Conservation (phyloP, 2,329 filamentous ascomycete species). For the Pseudogymnoascus sp. region DNA sequence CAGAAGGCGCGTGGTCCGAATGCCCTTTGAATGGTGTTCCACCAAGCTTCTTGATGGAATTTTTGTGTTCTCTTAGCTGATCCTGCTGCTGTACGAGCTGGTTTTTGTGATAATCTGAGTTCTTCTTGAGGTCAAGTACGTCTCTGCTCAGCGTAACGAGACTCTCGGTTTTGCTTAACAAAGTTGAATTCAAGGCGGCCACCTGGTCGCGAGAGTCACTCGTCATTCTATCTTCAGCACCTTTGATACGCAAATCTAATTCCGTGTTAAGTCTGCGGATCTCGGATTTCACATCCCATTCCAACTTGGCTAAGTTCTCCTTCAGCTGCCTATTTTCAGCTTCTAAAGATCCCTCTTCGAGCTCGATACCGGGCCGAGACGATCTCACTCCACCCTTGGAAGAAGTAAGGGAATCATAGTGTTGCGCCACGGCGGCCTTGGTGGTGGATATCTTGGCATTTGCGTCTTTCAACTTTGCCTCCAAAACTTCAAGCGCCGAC, state of each 20-base stretch:
- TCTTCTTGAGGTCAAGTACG: background rate
- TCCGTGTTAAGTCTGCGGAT: background rate
- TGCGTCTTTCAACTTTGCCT: background rate
- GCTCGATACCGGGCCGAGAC: background rate
- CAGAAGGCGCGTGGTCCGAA: background rate
- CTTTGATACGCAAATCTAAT: background rate
- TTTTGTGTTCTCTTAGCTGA: background rate
- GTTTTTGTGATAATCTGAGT: background rate
- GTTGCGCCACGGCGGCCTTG: background rate
- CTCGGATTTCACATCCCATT: background rate
- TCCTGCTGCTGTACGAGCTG: background rate
- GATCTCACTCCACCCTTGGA: background rate
- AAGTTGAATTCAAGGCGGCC: background rate
- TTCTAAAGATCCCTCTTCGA: background rate
- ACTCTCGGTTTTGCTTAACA: background rate
- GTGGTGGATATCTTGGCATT: background rate
- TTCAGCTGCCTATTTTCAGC: background rate
- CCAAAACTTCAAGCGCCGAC: background rate
- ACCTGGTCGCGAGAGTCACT: background rate
- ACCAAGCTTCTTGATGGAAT: background rate
- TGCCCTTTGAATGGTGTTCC: background rate
- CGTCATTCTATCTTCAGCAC: background rate
- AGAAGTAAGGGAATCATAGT: background rate
- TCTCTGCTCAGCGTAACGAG: background rate
- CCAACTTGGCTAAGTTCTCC: background rate